phyloP scores from a whole-genome alignment of 2,329 filamentous ascomycete species.

The Aspergillus aculeatus region DNA sequence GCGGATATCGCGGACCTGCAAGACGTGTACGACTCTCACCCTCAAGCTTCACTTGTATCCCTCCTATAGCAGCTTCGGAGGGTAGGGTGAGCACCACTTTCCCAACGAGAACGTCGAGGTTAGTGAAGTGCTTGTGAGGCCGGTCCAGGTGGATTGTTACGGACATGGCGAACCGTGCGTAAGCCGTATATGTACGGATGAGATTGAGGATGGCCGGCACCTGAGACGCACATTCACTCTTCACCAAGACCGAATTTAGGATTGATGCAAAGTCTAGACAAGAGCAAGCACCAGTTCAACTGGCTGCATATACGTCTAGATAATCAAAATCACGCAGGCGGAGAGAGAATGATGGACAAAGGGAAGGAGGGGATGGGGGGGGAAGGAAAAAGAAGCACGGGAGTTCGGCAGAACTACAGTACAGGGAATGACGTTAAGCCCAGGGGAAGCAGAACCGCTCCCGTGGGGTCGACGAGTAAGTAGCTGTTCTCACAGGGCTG shows the following conservation, averaged over 20 bases:
- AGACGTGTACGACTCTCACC: conserved; percentile 50
- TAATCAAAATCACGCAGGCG: not conserved
- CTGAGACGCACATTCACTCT: conserved; percentile 19
- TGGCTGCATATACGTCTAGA: not conserved
- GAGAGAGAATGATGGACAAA: not conserved
- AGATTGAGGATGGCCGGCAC: not conserved
- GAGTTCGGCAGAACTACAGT: not conserved
- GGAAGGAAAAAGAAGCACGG: not conserved
- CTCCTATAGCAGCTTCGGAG: conserved; percentile 44
- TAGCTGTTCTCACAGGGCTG: conserved; percentile 5
- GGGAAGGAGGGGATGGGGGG: not conserved
- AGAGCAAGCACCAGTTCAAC: not conserved
- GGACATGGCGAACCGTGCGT: conserved; percentile 40
- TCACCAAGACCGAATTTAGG: not conserved
- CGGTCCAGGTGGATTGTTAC: conserved; percentile 47
- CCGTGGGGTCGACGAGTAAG: not conserved
- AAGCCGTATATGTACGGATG: conserved; percentile 3
- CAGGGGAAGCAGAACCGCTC: not conserved
- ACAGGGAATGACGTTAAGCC: conserved; percentile 2
- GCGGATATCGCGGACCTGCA: conserved; percentile 39
- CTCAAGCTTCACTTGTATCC: conserved; percentile 50
- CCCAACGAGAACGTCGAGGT: conserved; percentile 49
- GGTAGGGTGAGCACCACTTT: conserved; percentile 45
- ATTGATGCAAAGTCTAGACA: not conserved
- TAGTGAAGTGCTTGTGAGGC: conserved; percentile 47